Evolutionary conservation across 2,329 filamentous ascomycete genomes (phyloP), one percentile per base, ranked within the genome.

Genomic region (Sporothrix pseudoabietina): DNA sequence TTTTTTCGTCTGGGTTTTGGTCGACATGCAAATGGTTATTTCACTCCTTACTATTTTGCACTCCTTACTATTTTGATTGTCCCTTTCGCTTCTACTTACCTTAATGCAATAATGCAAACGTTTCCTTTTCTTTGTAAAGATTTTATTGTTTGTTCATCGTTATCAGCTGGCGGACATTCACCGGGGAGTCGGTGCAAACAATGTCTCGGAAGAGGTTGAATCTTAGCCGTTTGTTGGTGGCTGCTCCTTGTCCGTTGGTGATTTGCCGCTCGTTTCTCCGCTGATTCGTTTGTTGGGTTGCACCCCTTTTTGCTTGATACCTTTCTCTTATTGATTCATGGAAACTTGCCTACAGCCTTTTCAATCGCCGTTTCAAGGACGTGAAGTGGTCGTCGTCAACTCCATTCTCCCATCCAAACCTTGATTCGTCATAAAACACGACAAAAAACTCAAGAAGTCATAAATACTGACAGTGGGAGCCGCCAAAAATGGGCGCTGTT

Each of bases 111-210:
- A 63, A 41, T 3, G 6, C 52, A 3, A n/a, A 26, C 14, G 26
- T 32, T 68, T 32, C 22, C 47, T 68, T 32, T 22, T 30, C 7
- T 10, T 49, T 10, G 4, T 6, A 52, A 19, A 22, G 9, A 19
- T 9, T 19, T 6, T 8, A n/a, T 32, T 35, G 39, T 30, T 19
- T 63, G 12, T 30, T 44, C 9, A 30, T n/a, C 10, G 41, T 55
- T 0, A 22, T 55, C 1, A 10, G 19, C 16, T 6, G 49, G 35
- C 35, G 52, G 22, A 14, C 54, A 4, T 54, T 71, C 22, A 54
- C 35, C 44, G n/a, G 10, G 22, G 32, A 39, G 47, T 55, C 22
- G 71, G 69, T 35, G 44, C 47, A 71, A 68, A 72, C 65, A 73
- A 65, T 49, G 55, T 70, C 57, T 72, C 65, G 57, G 70, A 30